Evolutionary conservation across 2,329 filamentous ascomycete species (phyloP), one percentile per base, ranked within the genome.

Genomic region (Pseudocercospora cruenta): DNA sequence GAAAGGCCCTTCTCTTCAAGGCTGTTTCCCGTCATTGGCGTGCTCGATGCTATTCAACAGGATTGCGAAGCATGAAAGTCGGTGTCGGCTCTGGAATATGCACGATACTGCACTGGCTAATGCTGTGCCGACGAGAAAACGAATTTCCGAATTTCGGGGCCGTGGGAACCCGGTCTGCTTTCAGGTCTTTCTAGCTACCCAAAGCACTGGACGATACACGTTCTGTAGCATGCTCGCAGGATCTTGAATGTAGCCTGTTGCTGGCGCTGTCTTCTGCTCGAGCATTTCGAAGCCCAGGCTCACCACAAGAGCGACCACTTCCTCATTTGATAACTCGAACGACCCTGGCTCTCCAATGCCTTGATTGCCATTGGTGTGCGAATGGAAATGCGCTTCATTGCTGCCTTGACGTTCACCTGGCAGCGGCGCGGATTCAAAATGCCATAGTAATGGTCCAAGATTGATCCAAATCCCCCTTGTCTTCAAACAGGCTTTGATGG

Each of bases 371-470:
- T 60, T 60, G 24, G 67, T 62, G 19, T 60, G 24, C 6, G 60
- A 22, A 33, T 43, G 51, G 26, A 19, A 43, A 43, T 43, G 4
- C 21, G 47, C 55, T 24, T 67, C 62, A 19, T 55, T 49, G 31
- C 68, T 64, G 62, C 12, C 85, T 82, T 73, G 87, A 82, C 70
- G 85, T 84, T 45, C 87, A 16, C 71, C 71, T 4, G 75, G 73
- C 1, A 73, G 87, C 0, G 87, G 84, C 49, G 90, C 86, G 71
- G 93, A 90, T 76, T 96, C 93, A 77, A 96, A 98, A 78, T 99
- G 96, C 95, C 95, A 99, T 47, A 98, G 82, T 62, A 99, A 80
- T 0, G 95, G 95, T 0, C 95, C 95, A 24, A 96, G 82, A 75
- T 99, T 99, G 75, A 97, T 86, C 83, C 96, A 91, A 3, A 96